A percentile compares a stretch with the other conserved stretches of the same genome.
phyloP scores from a whole-genome alignment of 768 basidiomycete species.

The Dentipellis fragilis region DNA sequence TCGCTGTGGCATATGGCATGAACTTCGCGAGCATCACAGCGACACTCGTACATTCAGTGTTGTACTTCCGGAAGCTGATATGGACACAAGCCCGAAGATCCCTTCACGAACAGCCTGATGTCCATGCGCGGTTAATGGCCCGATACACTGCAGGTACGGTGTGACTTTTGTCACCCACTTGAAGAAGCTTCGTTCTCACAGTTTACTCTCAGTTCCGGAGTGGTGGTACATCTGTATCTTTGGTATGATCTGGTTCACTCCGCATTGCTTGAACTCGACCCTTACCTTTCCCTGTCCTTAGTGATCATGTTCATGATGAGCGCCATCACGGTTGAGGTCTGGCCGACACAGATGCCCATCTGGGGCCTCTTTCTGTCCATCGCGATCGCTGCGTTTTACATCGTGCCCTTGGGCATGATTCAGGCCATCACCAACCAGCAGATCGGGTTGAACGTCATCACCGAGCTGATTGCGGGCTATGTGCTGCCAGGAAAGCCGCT shows the following conservation, averaged over 20 bases:
- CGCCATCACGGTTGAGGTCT: conserved; percentile 49
- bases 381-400: conserved; percentile 43
- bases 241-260: conserved; percentile 15
- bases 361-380: conserved; percentile 55
- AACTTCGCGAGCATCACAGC: conserved; percentile 44
- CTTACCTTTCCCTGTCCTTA: conserved; percentile 24
- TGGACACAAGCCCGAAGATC: conserved; percentile 32
- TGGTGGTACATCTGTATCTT: conserved; percentile 42
- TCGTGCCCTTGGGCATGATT: conserved; percentile 76
- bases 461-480: conserved; percentile 64
- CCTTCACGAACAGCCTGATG: conserved; percentile 37
- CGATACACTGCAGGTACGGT: conserved; percentile 34
- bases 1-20: conserved; percentile 70
- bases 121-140: conserved; percentile 41
- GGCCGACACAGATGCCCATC: conserved; percentile 58
- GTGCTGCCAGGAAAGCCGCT: conserved; percentile 52
- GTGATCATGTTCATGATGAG: conserved; percentile 55
- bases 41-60: conserved; percentile 32
- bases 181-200: background rate
- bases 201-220: conserved; percentile 28
- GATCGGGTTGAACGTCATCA: conserved; percentile 58
- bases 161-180: background rate
- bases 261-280: background rate
- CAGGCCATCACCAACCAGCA: conserved; percentile 77
- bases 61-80: conserved; percentile 38